Evolutionary conservation across 2,329 filamentous ascomycete species (phyloP).

Genomic region (Catunica adiposa): DNA sequence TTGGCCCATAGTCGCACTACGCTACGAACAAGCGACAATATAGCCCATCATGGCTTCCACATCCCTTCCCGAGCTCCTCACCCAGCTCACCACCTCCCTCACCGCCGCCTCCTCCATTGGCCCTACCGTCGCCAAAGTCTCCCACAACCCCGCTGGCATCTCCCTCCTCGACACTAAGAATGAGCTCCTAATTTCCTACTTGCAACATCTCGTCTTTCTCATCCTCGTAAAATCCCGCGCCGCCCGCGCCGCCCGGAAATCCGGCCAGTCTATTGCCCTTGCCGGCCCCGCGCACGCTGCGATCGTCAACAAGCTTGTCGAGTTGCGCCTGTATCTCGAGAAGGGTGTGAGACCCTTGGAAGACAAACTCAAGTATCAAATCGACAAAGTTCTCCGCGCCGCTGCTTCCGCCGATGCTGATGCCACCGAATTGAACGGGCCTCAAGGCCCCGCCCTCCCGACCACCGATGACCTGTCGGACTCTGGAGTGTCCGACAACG

Average conservation of each 20-base stretch:
- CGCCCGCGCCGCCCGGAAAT: constrained; percentile 16
- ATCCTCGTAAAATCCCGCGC: constrained; percentile 66
- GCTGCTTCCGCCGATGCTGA: constrained; percentile 54
- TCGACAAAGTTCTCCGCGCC: constrained; percentile 82
- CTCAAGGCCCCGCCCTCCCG: constrained; percentile 8
- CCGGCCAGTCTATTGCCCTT: constrained; percentile 1
- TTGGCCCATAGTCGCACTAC: constrained; percentile 12
- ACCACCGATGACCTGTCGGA: constrained; percentile 17
- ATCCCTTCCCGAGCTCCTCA: constrained; percentile 33
- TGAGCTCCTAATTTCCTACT: constrained; percentile 87
- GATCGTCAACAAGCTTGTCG: constrained; percentile 72
- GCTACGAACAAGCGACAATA: constrained; percentile 21
- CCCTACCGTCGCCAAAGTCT: constrained; percentile 43
- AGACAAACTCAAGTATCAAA: constrained; percentile 80
- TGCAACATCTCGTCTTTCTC: constrained; percentile 84
- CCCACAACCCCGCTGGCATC: constrained; percentile 70
- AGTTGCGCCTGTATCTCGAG: constrained; percentile 82
- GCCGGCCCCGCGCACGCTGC: constrained; percentile 18
- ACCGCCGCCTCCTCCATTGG: constrained; percentile 50
- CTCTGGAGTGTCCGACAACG: constrained; percentile 20
- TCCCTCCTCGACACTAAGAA: constrained; percentile 93
- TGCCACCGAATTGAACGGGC: constrained; percentile 5
- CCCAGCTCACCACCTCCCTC: constrained; percentile 41
- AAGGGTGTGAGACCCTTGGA: constrained; percentile 83
- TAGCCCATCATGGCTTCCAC: constrained; percentile 27